A percentile compares a stretch with the other conserved stretches of the same genome.
These are phyloP conservation scores for Skeletonema potamos DNA, from an alignment of 108 stramenopile species.

Conservation along the genomic window DNA sequence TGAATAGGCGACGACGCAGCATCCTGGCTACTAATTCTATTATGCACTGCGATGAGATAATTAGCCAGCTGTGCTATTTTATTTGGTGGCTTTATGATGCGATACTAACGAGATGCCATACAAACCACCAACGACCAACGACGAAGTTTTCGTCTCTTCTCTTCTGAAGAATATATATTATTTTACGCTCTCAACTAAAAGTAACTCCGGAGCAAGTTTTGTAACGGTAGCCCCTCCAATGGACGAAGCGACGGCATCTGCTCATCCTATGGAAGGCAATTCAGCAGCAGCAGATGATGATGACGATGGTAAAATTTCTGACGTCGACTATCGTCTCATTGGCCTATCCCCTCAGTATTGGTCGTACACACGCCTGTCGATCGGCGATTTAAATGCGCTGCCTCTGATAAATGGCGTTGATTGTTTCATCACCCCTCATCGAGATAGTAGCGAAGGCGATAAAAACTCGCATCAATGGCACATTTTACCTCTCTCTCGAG, in stretches of 20 bases:
- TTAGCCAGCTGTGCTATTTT: too few species aligned
- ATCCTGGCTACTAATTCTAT: neutral
- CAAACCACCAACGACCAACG: too few species aligned
- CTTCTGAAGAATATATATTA: too few species aligned
- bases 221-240: neutral
- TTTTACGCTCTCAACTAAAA: too few species aligned
- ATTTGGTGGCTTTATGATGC: too few species aligned
- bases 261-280: neutral
- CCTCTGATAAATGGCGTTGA: slow-evolving; percentile 66
- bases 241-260: neutral
- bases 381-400: slow-evolving; percentile 54
- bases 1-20: neutral
- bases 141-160: too few species aligned
- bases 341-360: slow-evolving; percentile 85
- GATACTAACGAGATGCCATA: too few species aligned
- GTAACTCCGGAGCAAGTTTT: too few species aligned
- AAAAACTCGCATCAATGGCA: neutral
- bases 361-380: slow-evolving; percentile 72
- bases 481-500: slow-evolving; percentile 67
- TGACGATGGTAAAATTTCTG: slow-evolving; percentile 5
- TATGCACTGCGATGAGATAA: too few species aligned
- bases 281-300: neutral
- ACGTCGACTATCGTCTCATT: slow-evolving; percentile 45
- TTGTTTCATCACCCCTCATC: slow-evolving; percentile 44
- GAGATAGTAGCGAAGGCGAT: neutral